Evolutionary conservation across 495 filamentous ascomycete genomes (phyloP).

Genomic region (Collariella sp.): DNA sequence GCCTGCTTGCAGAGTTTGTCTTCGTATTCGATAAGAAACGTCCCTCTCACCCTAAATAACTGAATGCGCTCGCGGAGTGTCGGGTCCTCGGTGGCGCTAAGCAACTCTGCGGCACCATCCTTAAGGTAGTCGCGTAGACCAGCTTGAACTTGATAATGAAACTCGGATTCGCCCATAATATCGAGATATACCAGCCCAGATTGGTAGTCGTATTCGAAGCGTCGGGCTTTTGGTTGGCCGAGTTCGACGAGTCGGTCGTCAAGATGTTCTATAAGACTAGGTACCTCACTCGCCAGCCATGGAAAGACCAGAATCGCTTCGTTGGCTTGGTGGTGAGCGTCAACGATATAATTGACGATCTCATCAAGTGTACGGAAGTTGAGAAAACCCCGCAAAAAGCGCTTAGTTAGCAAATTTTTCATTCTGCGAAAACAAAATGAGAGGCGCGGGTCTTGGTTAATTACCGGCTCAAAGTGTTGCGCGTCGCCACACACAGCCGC

Average conservation of each 20-base stretch:
- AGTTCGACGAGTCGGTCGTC: conserved; percentile 4
- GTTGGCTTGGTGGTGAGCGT: conserved; percentile 3
- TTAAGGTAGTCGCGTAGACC: neutral
- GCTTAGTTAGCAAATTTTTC: too few relatives aligned
- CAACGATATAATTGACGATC: conserved; percentile 5
- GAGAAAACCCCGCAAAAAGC: too few relatives aligned
- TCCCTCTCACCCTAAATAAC: neutral
- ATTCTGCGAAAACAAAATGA: too few relatives aligned
- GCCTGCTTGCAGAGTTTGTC: conserved; percentile 4
- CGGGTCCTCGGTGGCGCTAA: neutral
- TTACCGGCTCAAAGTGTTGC: neutral
- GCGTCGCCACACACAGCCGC: conserved; percentile 1
- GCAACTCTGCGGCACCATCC: neutral
- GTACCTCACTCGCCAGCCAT: neutral
- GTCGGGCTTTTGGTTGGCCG: conserved; percentile 1
- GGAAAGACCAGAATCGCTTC: conserved; percentile 9
- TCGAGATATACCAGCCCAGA: conserved; percentile 8
- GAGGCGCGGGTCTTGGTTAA: too few relatives aligned
- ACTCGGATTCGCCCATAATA: conserved; percentile 5
- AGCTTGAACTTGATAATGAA: conserved; percentile 2
- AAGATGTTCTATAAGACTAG: neutral
- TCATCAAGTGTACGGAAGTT: too few relatives aligned
- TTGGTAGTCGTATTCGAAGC: conserved; percentile 11
- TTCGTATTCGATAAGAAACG: neutral
- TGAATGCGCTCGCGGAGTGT: neutral